These are phyloP conservation scores for Phoenix dactylifera DNA, from an alignment of 176 grass and related monocot genomes.

Conservation along the genomic window DNA sequence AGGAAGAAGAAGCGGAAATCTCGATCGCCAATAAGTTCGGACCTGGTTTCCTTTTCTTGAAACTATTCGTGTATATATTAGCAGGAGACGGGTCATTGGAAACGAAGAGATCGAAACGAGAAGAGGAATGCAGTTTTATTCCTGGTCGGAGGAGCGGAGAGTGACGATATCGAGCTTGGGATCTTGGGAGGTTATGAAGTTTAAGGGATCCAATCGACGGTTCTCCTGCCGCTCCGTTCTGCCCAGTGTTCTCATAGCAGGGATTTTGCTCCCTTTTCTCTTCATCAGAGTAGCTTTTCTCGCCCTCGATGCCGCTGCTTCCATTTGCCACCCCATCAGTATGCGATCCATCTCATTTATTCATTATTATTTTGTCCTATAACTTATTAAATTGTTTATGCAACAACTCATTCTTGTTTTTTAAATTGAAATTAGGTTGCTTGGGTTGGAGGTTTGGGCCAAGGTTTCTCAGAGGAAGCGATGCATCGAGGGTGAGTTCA, in stretches of 20 bases:
- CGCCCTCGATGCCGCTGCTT: constrained; percentile 60
- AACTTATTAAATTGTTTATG: too few relatives aligned
- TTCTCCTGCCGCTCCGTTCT: constrained; percentile 36
- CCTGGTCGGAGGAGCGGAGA: too few relatives aligned
- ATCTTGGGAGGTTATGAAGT: constrained; percentile 23
- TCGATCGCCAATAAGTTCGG: not conserved
- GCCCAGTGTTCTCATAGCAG: constrained; percentile 48
- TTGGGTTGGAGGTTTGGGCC: constrained; percentile 50
- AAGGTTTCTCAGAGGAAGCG: constrained; percentile 39
- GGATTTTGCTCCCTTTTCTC: constrained; percentile 45
- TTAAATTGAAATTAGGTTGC: constrained; percentile 45
- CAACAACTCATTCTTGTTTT: too few relatives aligned
- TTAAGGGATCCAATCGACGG: constrained; percentile 10
- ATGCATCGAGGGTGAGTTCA: constrained; percentile 60
- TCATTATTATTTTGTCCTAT: too few relatives aligned
- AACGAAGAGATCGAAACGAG: too few relatives aligned
- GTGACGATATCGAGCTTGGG: too few relatives aligned
- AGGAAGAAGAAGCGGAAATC: constrained; percentile 52
- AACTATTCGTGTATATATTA: too few relatives aligned
- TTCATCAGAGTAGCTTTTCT: constrained; percentile 71
- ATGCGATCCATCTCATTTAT: too few relatives aligned
- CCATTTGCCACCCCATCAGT: constrained; percentile 54
- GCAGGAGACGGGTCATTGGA: too few relatives aligned
- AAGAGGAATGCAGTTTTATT: too few relatives aligned
- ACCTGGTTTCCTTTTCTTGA: too few relatives aligned